Evolutionary conservation across 352 stramenopile genomes (phyloP).

Genomic region (Phytophthora vignae): DNA sequence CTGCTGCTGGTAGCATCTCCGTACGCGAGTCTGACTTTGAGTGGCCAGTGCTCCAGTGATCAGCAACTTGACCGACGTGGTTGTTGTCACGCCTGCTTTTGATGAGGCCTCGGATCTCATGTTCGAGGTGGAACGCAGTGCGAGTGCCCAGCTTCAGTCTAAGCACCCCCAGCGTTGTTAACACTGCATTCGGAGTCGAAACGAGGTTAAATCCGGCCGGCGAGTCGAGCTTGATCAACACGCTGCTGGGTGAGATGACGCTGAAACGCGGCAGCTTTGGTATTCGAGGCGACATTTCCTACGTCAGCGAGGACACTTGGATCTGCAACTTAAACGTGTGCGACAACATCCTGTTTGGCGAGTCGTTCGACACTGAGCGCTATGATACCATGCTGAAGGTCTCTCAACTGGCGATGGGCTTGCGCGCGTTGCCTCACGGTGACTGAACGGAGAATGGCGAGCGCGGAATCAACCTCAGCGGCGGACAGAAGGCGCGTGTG

Average conservation of each 20-base stretch:
- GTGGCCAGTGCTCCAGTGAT: conserved; percentile 28
- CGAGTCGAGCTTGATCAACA: conserved; percentile 57
- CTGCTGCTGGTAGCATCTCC: conserved; percentile 16
- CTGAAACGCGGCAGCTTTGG: conserved; percentile 15
- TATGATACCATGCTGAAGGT: conserved; percentile 59
- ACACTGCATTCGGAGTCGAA: no score
- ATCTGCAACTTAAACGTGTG: conserved; percentile 90
- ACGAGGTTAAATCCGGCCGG: no score
- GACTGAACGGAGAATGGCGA: conserved; percentile 95
- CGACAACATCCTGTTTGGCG: conserved; percentile 58
- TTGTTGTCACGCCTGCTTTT: conserved; percentile 23
- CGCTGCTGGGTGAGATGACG: conserved; percentile 53
- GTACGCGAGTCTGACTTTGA: conserved; percentile 21
- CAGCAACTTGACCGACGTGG: conserved; percentile 19
- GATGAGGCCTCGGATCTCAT: no score
- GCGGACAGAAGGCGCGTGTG: conserved; percentile 90
- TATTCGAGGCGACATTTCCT: conserved; percentile 55
- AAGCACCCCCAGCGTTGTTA: no score
- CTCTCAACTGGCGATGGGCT: conserved; percentile 84
- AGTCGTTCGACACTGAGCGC: conserved; percentile 18
- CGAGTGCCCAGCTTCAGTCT: no score
- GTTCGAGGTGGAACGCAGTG: no score
- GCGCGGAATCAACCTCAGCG: conserved; percentile 93
- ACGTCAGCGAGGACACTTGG: conserved; percentile 90
- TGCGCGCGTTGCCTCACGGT: conserved; percentile 81